These are phyloP conservation scores for Furcasterigmium sp. DNA, from an alignment of 2,329 filamentous ascomycete genomes.

Conservation along the genomic window DNA sequence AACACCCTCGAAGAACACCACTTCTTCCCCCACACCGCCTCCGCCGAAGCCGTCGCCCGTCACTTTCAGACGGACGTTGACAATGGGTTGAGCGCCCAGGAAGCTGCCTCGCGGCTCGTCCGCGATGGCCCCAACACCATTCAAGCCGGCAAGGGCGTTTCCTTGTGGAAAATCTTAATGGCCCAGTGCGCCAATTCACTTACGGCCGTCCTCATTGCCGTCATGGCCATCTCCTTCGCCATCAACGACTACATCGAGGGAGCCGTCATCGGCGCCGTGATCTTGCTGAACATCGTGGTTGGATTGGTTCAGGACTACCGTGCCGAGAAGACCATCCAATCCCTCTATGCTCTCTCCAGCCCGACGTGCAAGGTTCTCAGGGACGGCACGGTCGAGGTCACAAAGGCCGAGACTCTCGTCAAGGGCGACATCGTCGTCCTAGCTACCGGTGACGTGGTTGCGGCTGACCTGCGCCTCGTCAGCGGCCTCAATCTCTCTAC, in stretches of 20 bases:
- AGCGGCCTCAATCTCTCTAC: constrained; percentile 69
- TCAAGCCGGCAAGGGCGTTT: constrained; percentile 65
- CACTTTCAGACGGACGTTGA: constrained; percentile 35
- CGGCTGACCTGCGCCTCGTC: constrained; percentile 61
- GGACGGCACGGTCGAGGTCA: constrained; percentile 41
- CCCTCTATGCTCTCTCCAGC: constrained; percentile 51
- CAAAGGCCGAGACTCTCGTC: constrained; percentile 54
- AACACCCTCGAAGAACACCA: constrained; percentile 4
- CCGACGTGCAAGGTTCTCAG: constrained; percentile 56
- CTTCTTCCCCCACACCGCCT: constrained; percentile 17
- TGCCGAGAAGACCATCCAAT: constrained; percentile 58
- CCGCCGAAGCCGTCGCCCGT: constrained; percentile 19
- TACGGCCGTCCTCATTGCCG: constrained; percentile 68
- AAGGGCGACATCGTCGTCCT: constrained; percentile 61
- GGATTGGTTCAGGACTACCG: constrained; percentile 57
- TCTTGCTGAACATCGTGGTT: constrained; percentile 62
- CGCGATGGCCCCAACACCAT: constrained; percentile 66
- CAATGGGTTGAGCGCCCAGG: constrained; percentile 57
- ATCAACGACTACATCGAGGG: constrained; percentile 61
- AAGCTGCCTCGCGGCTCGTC: constrained; percentile 60
- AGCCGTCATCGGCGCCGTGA: constrained; percentile 58
- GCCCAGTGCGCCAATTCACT: constrained; percentile 74
- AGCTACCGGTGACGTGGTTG: constrained; percentile 62
- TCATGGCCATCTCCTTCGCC: constrained; percentile 65
- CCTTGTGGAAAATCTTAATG: constrained; percentile 69